Evolutionary conservation across 1,284 basidiomycete species (phyloP).

Genomic region (Rhodotorula sp.): DNA sequence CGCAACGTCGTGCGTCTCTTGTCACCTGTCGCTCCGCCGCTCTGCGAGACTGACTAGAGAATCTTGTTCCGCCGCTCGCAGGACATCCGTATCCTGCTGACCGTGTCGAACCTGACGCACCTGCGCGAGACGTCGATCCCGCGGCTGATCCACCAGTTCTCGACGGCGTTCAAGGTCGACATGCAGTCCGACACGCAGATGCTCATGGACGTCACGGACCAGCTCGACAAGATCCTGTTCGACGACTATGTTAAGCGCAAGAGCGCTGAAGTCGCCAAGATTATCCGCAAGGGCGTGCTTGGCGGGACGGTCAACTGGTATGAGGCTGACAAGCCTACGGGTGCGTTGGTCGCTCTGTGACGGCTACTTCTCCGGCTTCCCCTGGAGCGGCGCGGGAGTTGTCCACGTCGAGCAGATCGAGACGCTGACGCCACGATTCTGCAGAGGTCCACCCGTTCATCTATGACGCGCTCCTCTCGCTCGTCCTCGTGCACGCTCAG

Average conservation of each 20-base stretch:
- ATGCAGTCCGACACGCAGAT: constrained; percentile 78
- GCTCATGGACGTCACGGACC: constrained; percentile 72
- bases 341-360: constrained; percentile 16
- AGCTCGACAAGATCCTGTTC: constrained; percentile 84
- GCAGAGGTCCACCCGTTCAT: constrained; percentile 92
- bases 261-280: constrained; percentile 63
- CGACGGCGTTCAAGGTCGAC: constrained; percentile 71
- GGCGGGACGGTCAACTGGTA: constrained; percentile 84
- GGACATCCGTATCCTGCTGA: constrained; percentile 84
- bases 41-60: too few relatives aligned
- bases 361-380: neutral
- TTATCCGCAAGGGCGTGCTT: constrained; percentile 77
- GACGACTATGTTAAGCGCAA: constrained; percentile 82
- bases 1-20: constrained; percentile 45
- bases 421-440: too few relatives aligned
- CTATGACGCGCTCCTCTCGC: constrained; percentile 80
- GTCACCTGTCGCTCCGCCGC: too few relatives aligned
- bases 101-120: constrained; percentile 84
- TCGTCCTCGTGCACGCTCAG: constrained; percentile 91
- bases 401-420: too few relatives aligned
- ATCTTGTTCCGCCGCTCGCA: constrained; percentile 48
- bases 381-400: neutral
- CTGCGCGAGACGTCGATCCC: constrained; percentile 72
- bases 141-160: constrained; percentile 75
- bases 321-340: constrained; percentile 53